A percentile compares a stretch with the other conserved stretches of the same genome.
These are phyloP conservation scores for Penicillium sp. DNA, from an alignment of 2,329 filamentous ascomycete species.

Conservation along the genomic window DNA sequence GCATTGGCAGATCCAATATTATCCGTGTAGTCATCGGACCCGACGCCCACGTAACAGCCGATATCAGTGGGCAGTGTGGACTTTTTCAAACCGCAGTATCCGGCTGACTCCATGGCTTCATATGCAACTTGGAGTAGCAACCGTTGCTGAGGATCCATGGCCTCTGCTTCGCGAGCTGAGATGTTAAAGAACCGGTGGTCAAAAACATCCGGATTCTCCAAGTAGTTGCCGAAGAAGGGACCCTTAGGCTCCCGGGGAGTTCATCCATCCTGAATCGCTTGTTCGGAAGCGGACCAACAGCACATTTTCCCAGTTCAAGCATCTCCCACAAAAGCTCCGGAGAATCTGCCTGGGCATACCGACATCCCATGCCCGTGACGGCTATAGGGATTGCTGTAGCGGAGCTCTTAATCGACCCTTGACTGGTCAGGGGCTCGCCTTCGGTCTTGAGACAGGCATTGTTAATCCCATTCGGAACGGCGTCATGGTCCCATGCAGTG, in stretches of 20 bases:
- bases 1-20: constrained; percentile 27
- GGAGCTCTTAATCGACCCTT: no score
- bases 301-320: no score
- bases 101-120: constrained; percentile 30
- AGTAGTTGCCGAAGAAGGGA: constrained; percentile 12
- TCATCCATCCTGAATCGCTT: not conserved
- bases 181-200: constrained; percentile 33
- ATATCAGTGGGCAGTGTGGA: constrained; percentile 9
- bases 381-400: no score
- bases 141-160: constrained; percentile 31
- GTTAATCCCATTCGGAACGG: no score
- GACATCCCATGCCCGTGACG: no score
- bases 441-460: no score
- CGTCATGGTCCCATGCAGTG: no score
- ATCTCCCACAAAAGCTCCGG: no score
- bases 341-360: no score
- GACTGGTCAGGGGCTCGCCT: no score
- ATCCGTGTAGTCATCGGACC: constrained; percentile 25
- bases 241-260: not conserved
- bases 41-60: constrained; percentile 28
- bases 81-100: constrained; percentile 19
- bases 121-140: constrained; percentile 28
- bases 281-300: not conserved
- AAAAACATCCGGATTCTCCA: constrained; percentile 19
- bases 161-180: constrained; percentile 20